A percentile compares a stretch with the other conserved stretches of the same genome.
phyloP scores from a whole-genome alignment of 2,329 filamentous ascomycete genomes.

The Beauveria sp. region DNA sequence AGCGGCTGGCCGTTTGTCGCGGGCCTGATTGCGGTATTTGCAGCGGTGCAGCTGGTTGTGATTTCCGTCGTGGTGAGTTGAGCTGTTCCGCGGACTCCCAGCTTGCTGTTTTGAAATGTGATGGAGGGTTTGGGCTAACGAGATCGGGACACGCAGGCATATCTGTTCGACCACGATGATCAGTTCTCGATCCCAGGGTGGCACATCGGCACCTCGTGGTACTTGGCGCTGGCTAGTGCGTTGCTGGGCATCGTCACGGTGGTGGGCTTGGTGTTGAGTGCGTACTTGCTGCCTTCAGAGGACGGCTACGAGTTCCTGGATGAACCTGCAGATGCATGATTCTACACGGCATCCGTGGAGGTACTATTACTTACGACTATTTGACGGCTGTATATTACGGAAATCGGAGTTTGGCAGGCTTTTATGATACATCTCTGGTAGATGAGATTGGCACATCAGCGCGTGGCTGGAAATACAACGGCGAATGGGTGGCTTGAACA shows the following conservation, averaged over 20 bases:
- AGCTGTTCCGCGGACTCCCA: too few relatives aligned
- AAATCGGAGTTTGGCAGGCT: neutral
- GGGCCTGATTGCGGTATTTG: conserved; percentile 56
- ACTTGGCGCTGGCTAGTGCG: conserved; percentile 55
- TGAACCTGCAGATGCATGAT: conserved; percentile 45
- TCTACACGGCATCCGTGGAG: too few relatives aligned
- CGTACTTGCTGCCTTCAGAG: conserved; percentile 65
- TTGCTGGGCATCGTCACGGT: conserved; percentile 45
- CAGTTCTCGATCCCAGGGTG: conserved; percentile 76
- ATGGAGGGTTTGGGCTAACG: neutral
- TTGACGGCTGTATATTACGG: neutral
- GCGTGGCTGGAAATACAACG: neutral
- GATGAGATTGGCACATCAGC: neutral
- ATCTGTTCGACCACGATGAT: conserved; percentile 73
- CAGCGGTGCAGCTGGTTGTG: conserved; percentile 62
- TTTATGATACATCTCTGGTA: neutral
- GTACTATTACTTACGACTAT: neutral
- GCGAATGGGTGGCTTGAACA: neutral
- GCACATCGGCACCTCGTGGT: conserved; percentile 72
- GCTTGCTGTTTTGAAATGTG: too few relatives aligned
- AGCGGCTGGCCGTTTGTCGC: conserved; percentile 73
- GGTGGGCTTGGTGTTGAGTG: conserved; percentile 56
- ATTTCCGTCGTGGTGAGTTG: conserved; percentile 73
- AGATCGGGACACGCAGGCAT: conserved; percentile 49
- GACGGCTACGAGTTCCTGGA: conserved; percentile 72